Base-by-base conservation (phyloP, 148 eudicot species). In the Nyssa sinensis region DNA sequence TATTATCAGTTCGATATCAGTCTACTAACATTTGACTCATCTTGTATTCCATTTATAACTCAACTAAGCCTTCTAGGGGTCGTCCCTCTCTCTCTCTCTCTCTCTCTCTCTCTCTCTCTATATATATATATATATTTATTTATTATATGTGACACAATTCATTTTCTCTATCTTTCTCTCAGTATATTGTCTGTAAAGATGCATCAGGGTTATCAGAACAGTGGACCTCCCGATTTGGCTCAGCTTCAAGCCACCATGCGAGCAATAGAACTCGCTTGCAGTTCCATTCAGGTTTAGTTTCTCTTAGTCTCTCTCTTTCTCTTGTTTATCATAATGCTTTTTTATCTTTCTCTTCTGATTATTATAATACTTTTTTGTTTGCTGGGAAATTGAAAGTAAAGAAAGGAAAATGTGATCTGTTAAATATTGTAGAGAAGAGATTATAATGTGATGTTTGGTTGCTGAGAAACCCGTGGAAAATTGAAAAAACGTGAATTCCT, bases 181-280 rank as follows among this genome's bases (percentile, higher is more conserved):
- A 44, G 17, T 55, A 19, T 64, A 11, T 62, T 47, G 68, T 69
- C 72, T 53, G 59, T 34, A 55, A 69, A 70, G 83, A 83, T 79
- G 85, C 47, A 77, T 47, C 83, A 80, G 64, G 80, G 69, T 64
- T 32, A 62, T 69, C 62, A 49, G 29, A 67, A 63, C 68, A 24
- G 79, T 17, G 84, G 81, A 7, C 55, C 74, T 27, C 70, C 78
- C 19, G 93, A 92, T 82, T 78, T 92, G 75, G 86, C 81, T 66
- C 93, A 88, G 76, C 85, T 95, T 69, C 96, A 89, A 83, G 87
- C 98, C 17, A 77, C 89, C 69, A 95, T 95, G 98, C 90, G 78
- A 28, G 63, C 90, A 0, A 84, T 95, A 65, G 98, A 95, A 80
- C 41, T 83, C 30, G 96, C 98, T 81, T 95, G 98, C 84, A 78